These are phyloP conservation scores for Chaetomium globosum DNA, from an alignment of 2,329 filamentous ascomycete genomes.

Conservation along the genomic window DNA sequence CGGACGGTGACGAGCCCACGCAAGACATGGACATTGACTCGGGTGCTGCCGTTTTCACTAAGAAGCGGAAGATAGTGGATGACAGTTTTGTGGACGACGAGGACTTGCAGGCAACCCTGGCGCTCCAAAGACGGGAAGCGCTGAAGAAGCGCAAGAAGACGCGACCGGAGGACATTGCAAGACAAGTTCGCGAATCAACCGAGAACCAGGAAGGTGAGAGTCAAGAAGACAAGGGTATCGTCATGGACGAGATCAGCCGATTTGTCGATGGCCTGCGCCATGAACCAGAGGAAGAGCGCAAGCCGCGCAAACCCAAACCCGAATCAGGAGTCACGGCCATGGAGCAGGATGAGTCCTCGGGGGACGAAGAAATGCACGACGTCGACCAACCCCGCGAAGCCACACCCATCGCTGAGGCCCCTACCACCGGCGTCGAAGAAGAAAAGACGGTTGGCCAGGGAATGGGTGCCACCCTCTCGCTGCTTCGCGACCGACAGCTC, in stretches of 20 bases:
- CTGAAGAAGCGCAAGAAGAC: slow-evolving; percentile 90
- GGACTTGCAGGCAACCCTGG: slow-evolving; percentile 82
- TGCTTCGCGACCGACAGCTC: slow-evolving; percentile 84
- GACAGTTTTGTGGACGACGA: slow-evolving; percentile 85
- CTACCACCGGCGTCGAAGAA: slow-evolving; percentile 75
- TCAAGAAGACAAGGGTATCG: slow-evolving; percentile 59
- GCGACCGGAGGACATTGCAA: slow-evolving; percentile 83
- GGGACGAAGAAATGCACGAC: slow-evolving; percentile 54
- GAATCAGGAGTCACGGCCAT: slow-evolving; percentile 49
- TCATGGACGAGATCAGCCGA: slow-evolving; percentile 95
- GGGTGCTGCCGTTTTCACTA: slow-evolving; percentile 49
- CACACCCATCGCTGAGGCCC: slow-evolving; percentile 51
- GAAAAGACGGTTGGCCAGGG: slow-evolving; percentile 79
- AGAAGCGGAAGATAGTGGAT: slow-evolving; percentile 67
- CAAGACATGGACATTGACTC: slow-evolving; percentile 76
- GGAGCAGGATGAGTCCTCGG: slow-evolving; percentile 45
- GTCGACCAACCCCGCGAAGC: slow-evolving; percentile 48
- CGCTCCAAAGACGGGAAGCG: slow-evolving; percentile 77
- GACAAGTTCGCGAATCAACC: slow-evolving; percentile 70
- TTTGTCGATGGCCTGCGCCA: slow-evolving; percentile 86
- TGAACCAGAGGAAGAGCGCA: slow-evolving; percentile 58
- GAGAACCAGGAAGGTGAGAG: slow-evolving; percentile 50
- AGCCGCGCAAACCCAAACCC: slow-evolving; percentile 53
- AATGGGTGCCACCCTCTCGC: slow-evolving; percentile 76
- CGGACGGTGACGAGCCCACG: slow-evolving; percentile 43